Conservation (phyloP, 345 rosid species). For the Laguncularia racemosa region DNA sequence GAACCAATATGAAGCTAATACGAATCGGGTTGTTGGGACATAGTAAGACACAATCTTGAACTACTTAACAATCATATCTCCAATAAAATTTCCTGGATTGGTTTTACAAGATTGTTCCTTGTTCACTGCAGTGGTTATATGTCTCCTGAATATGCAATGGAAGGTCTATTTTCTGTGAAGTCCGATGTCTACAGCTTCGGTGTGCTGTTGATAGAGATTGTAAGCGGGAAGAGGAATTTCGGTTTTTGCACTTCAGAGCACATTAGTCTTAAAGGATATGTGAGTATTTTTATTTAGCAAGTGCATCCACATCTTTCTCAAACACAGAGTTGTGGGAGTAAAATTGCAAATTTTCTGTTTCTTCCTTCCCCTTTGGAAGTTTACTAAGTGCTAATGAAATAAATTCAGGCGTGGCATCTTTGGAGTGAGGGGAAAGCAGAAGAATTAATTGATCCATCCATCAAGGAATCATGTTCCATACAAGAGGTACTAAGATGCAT, state of each 20-base stretch:
- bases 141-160: conserved; percentile 81
- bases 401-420: conserved; percentile 65
- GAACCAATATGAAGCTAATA: conserved; percentile 47
- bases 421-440: conserved; percentile 52
- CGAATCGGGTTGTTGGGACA: conserved; percentile 56
- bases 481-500: conserved; percentile 57
- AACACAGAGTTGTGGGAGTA: no score
- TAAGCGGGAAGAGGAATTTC: conserved; percentile 47
- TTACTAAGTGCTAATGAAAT: background rate
- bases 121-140: conserved; percentile 49
- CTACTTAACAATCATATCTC: background rate
- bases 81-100: background rate
- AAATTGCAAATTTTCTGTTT: no score
- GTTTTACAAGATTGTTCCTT: background rate
- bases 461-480: conserved; percentile 26
- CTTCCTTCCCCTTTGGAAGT: no score
- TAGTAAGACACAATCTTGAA: conserved; percentile 27
- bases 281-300: conserved; percentile 31
- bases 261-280: conserved; percentile 40
- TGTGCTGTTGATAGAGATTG: conserved; percentile 53
- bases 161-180: conserved; percentile 61
- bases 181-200: conserved; percentile 75
- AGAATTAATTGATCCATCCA: conserved; percentile 55
- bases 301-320: no score
- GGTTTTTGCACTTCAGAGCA: conserved; percentile 31